Conservation (phyloP, 768 basidiomycete genomes). For the Flagelloscypha sp. region DNA sequence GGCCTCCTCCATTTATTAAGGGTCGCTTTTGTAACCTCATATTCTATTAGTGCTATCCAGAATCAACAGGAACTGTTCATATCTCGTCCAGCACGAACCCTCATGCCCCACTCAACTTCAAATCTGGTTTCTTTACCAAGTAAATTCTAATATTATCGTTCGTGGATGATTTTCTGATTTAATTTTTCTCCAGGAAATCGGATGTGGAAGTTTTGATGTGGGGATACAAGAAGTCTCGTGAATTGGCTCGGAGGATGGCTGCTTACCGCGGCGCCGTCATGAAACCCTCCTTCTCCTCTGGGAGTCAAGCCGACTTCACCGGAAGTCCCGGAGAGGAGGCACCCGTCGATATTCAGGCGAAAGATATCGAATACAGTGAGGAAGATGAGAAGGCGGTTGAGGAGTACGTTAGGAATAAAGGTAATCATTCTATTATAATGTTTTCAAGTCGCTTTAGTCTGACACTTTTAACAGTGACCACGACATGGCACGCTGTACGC, state of each 20-base stretch:
- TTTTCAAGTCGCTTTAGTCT: not conserved
- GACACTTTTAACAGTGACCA: conserved; percentile 22
- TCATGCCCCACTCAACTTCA: conserved; percentile 34
- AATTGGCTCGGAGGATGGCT: conserved; percentile 47
- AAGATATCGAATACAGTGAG: conserved; percentile 31
- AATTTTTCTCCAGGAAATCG: conserved; percentile 20
- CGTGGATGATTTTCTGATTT: not conserved
- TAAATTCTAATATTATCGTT: conserved; percentile 16
- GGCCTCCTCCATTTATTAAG: conserved; percentile 14
- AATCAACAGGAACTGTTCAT: conserved; percentile 39
- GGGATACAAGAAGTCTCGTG: conserved; percentile 48
- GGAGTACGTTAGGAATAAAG: conserved; percentile 22
- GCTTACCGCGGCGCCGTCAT: conserved; percentile 34
- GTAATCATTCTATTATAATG: conserved; percentile 15
- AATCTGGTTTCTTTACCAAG: conserved; percentile 37
- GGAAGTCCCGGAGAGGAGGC: conserved; percentile 12
- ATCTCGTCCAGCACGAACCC: conserved; percentile 34
- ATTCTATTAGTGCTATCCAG: conserved; percentile 33
- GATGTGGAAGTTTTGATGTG: conserved; percentile 41
- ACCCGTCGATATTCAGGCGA: conserved; percentile 25
- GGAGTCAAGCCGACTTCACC: conserved; percentile 27
- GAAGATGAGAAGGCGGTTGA: conserved; percentile 38
- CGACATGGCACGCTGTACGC: conserved; percentile 39
- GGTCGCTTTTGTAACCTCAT: too few relatives aligned
- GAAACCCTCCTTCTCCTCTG: conserved; percentile 27